Conservation (phyloP, 2,329 filamentous ascomycete species). For the Epicoccum sorghinum region DNA sequence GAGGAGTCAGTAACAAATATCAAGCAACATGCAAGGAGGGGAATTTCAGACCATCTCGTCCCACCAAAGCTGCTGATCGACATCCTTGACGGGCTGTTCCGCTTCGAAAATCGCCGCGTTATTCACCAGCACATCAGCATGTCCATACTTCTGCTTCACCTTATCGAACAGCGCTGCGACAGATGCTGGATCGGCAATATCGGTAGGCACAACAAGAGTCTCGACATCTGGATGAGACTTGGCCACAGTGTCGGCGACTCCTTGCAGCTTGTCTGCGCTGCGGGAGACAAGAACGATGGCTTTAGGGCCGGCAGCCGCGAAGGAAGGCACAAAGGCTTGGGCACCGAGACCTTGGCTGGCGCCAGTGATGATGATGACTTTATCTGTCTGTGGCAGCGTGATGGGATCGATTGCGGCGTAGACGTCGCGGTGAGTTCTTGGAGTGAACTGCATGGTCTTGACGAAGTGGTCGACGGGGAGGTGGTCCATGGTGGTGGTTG, state of each 20-base stretch:
- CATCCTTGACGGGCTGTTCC: constrained; percentile 21
- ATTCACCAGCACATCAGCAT: constrained; percentile 34
- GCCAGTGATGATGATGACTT: constrained; percentile 51
- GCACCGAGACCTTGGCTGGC: constrained; percentile 50
- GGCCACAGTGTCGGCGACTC: constrained; percentile 31
- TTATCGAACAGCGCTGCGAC: constrained; percentile 30
- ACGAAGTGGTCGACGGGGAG: constrained; percentile 26
- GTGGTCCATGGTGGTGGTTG: constrained; percentile 14
- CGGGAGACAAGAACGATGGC: constrained; percentile 46
- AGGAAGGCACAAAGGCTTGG: constrained; percentile 43
- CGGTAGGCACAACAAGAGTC: constrained; percentile 37
- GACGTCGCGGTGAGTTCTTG: constrained; percentile 38
- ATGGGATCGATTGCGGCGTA: constrained; percentile 52
- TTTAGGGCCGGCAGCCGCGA: constrained; percentile 45
- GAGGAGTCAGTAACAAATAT: not conserved
- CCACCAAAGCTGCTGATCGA: constrained; percentile 30
- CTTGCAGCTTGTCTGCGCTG: constrained; percentile 32
- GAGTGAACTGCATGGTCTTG: constrained; percentile 22
- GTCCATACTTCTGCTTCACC: constrained; percentile 26
- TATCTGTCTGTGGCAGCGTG: constrained; percentile 43
- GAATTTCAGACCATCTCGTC: constrained; percentile 22
- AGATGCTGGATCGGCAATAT: constrained; percentile 34
- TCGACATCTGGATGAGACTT: constrained; percentile 38
- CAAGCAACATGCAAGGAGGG: too few relatives aligned
- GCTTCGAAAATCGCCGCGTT: constrained; percentile 25